Evolutionary conservation across 345 rosid species (phyloP), one percentile per base, ranked within the genome.

Genomic region (Acer negundo): DNA sequence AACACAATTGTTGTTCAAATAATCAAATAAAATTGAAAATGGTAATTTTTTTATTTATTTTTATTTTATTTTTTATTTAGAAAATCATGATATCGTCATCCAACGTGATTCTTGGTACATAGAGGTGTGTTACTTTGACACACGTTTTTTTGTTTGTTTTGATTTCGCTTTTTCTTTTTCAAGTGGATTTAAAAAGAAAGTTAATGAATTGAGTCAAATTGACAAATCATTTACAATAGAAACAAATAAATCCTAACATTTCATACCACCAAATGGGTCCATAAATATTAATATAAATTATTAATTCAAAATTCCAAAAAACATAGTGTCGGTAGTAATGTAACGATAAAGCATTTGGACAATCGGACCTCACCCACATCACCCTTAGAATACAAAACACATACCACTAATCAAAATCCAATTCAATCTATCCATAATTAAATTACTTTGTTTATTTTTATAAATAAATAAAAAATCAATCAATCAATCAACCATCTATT

Each of bases 401-500:
- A 8, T 72, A 49, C 35, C 10, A 59, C 5, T 15, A 73, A 73
- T 44, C 42, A 61, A 56, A 56, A 42, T 42, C 7, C 10, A 56
- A 20, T 19, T 8, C n/a, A 56, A 40, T 22, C 0, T 7, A 20
- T 1, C 44, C 44, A 28, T 47, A 19, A 74, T 62, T 20, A 22
- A 35, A 61, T 20, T 62, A 15, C 15, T 56, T 56, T 0, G n/a
- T n/a, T 56, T 56, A 56, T 6, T 56, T 7, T 20, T 7, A 56
- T 56, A 1, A 6, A 40, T 4, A 35, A 5, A 31, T 4, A 1
- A 28, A 24, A 42, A n/a, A n/a, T n/a, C n/a, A n/a, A n/a, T n/a
- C n/a, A 73, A 24, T 73, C 59, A 24, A 62, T 24, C 59, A 17
- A n/a, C 63, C 49, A 63, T 65, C 35, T 71, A 75, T 35, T 20